phyloP scores from a whole-genome alignment of 208 protist species.

The Trypanosoma theileri region DNA sequence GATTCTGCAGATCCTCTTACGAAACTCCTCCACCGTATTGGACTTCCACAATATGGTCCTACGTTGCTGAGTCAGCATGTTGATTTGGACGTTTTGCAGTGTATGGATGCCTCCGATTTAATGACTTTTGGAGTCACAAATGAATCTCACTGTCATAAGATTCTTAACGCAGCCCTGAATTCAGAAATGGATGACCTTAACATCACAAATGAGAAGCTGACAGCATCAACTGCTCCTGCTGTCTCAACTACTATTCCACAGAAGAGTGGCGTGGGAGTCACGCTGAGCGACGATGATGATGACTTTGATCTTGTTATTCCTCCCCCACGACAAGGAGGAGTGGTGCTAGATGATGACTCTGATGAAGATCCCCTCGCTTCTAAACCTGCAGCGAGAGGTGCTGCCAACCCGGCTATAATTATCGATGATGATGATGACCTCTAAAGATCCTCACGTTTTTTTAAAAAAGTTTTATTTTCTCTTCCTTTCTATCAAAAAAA shows the following conservation, averaged over 20 bases:
- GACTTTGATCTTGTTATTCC: conserved; percentile 17
- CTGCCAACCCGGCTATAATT: conserved; percentile 12
- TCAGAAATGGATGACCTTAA: conserved; percentile 1
- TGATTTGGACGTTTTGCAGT: conserved; percentile 29
- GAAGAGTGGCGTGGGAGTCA: neutral
- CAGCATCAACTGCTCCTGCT: neutral
- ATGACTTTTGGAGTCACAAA: conserved; percentile 30
- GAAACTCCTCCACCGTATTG: conserved; percentile 23
- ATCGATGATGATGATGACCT: conserved; percentile 27
- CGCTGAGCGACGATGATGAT: conserved; percentile 8
- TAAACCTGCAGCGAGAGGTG: neutral
- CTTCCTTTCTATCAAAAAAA: neutral
- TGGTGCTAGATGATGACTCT: conserved; percentile 25
- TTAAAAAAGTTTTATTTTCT: neutral
- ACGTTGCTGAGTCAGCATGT: conserved; percentile 26
- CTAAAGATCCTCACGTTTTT: neutral
- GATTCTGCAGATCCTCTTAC: conserved; percentile 18
- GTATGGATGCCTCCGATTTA: conserved; percentile 31
- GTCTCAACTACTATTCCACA: too few relatives aligned
- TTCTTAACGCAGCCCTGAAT: conserved; percentile 22
- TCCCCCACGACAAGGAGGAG: neutral
- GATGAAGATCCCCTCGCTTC: conserved; percentile 21
- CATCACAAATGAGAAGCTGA: neutral
- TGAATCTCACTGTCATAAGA: conserved; percentile 20
- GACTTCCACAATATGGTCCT: conserved; percentile 22